phyloP scores from a whole-genome alignment of 2,329 filamentous ascomycete species.

The Xylaria sp. region DNA sequence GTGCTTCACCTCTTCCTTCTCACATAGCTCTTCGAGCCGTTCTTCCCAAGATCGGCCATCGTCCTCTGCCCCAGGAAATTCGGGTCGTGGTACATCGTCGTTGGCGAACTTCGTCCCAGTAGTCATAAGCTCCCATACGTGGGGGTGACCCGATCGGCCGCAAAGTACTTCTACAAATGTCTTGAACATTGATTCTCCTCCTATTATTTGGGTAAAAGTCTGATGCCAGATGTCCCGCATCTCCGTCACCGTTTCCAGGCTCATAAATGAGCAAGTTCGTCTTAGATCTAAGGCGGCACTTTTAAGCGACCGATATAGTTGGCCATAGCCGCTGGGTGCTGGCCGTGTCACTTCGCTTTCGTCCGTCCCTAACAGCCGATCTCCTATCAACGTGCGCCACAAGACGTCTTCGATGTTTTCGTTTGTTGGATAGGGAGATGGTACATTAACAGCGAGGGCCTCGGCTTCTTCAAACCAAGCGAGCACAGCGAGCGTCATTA shows the following conservation, averaged over 20 bases:
- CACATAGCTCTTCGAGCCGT: slow-evolving; percentile 14
- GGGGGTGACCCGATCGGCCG: slow-evolving; percentile 25
- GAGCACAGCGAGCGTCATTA: slow-evolving; percentile 19
- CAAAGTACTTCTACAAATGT: slow-evolving; percentile 21
- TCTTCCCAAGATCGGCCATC: slow-evolving; percentile 22
- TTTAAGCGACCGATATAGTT: slow-evolving; percentile 23
- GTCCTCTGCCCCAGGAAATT: background rate
- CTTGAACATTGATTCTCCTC: slow-evolving; percentile 23
- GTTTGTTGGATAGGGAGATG: slow-evolving; percentile 13
- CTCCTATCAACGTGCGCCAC: slow-evolving; percentile 28
- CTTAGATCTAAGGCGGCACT: slow-evolving; percentile 2
- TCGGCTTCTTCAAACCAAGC: slow-evolving; percentile 27
- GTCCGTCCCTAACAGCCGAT: slow-evolving; percentile 15
- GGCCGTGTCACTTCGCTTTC: slow-evolving; percentile 13
- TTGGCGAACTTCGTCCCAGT: slow-evolving; percentile 20
- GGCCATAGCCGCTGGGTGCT: slow-evolving; percentile 15
- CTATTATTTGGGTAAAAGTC: slow-evolving; percentile 12
- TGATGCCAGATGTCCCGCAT: slow-evolving; percentile 23
- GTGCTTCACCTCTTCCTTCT: slow-evolving; percentile 21
- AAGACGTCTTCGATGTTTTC: slow-evolving; percentile 22
- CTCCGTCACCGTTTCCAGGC: slow-evolving; percentile 9
- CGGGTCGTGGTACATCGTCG: slow-evolving; percentile 6
- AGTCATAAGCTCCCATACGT: slow-evolving; percentile 23
- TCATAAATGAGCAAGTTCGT: slow-evolving; percentile 10
- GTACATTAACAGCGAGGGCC: slow-evolving; percentile 8